Evolutionary conservation across 805 yeast genomes (phyloP).

Genomic region (Komagataella mondaviorum): DNA sequence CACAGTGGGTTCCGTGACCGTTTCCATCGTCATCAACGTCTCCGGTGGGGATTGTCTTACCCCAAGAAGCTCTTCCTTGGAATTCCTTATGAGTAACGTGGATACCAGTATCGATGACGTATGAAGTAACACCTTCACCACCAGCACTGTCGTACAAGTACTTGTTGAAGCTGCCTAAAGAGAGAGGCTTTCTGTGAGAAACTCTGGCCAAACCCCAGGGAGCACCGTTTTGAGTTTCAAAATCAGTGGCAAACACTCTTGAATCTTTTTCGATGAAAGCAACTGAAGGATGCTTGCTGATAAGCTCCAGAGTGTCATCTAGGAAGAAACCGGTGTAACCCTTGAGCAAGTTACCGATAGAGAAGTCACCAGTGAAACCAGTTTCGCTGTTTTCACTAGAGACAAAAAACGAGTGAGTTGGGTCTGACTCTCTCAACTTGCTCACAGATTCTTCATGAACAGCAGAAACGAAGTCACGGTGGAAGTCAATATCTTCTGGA

Average conservation of each 20-base stretch:
- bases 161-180: constrained; percentile 57
- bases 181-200: constrained; percentile 64
- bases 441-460: constrained; percentile 29
- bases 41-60: constrained; percentile 63
- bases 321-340: constrained; percentile 87
- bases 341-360: constrained; percentile 38
- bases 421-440: constrained; percentile 14
- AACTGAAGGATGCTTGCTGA: constrained; percentile 42
- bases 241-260: constrained; percentile 47
- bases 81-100: constrained; percentile 65
- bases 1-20: constrained; percentile 95
- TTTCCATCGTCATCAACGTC: constrained; percentile 68
- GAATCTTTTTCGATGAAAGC: constrained; percentile 63
- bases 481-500: constrained; percentile 43
- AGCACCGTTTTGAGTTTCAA: constrained; percentile 65
- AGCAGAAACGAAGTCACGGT: constrained; percentile 50
- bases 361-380: constrained; percentile 48
- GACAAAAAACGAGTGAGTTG: constrained; percentile 24
- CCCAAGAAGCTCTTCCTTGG: constrained; percentile 78
- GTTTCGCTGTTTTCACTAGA: constrained; percentile 11
- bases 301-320: constrained; percentile 57
- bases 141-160: constrained; percentile 61
- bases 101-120: constrained; percentile 85
- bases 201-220: constrained; percentile 94
- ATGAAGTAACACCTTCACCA: constrained; percentile 77